Base-by-base conservation (phyloP, 2,329 filamentous ascomycete species). In the Botryotinia calthae region DNA sequence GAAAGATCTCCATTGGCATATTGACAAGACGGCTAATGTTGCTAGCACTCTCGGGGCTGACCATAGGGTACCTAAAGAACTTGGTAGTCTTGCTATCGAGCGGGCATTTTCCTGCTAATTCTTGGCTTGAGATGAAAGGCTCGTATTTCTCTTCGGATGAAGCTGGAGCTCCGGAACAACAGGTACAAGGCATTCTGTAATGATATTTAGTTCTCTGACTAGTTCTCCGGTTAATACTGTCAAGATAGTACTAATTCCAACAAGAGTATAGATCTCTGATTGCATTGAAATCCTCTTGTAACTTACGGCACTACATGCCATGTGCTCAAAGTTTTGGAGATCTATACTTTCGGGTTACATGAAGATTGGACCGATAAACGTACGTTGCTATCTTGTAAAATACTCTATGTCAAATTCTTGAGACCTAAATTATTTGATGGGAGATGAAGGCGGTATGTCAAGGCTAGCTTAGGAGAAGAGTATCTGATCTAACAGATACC, bases 1-100 rank as follows among this genome's bases (percentile, higher is more conserved):
- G 59, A 9, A 71, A n/a, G n/a, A 63, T 22, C 10, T 71, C 69
- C n/a, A 31, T 40, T n/a, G 59, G 46, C 7, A 71, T 28, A 18
- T 51, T 71, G 25, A 64, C 3, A 28, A 71, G 46, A 22, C 34
- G 46, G 9, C 69, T 46, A 20, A 12, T 31, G 5, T 40, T 20
- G 54, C n/a, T 18, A 18, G 46, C 14, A 18, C n/a, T 65, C 12
- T 63, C 18, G 5, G 31, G 5, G 4, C 34, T 5, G 25, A 61
- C 1, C 46, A 34, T 71, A 12, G 25, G 18, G 51, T 34, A 12
- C 40, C 4, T 40, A n/a, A 64, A 51, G 22, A 9, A 54, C 54
- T 54, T 56, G 20, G 7, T 20, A 22, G 16, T 64, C 18, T 37
- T 63, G 14, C n/a, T 31, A 22, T 70, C 68, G 8, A 64, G 56